Percentiles rank a stretch among this genome's conserved stretches.
Evolutionary conservation across 2,329 filamentous ascomycete genomes (phyloP).

Genomic region (Amylocarpus encephaloides): DNA sequence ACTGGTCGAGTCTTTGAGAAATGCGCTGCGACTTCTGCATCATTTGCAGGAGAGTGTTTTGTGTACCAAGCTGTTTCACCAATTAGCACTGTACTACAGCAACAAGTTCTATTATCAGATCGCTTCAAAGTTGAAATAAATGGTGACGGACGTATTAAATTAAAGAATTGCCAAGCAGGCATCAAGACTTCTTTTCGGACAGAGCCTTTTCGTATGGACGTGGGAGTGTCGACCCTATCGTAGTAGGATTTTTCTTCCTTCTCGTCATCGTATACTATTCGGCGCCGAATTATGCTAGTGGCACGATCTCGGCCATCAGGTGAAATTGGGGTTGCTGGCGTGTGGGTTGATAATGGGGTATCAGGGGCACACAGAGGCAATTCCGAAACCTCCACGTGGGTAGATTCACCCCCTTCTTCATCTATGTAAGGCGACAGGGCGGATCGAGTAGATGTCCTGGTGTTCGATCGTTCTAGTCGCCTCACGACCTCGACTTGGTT

Average conservation of each 20-base stretch:
- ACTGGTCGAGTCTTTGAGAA: constrained; percentile 78
- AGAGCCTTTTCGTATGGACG: constrained; percentile 31
- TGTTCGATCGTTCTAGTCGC: constrained; percentile 58
- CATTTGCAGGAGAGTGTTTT: constrained; percentile 53
- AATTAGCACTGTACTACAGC: constrained; percentile 31
- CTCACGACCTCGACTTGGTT: constrained; percentile 75
- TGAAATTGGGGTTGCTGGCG: constrained; percentile 21
- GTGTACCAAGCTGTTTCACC: constrained; percentile 72
- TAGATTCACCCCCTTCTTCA: constrained; percentile 11
- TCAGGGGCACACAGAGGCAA: constrained; percentile 13
- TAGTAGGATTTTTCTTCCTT: constrained; percentile 6
- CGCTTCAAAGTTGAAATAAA: constrained; percentile 21
- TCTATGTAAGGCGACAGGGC: constrained; percentile 13
- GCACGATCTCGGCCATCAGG: constrained; percentile 28
- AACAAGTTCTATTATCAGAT: constrained; percentile 12
- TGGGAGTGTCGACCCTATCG: constrained; percentile 20
- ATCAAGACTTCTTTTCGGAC: constrained; percentile 79
- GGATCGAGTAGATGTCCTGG: constrained; percentile 35
- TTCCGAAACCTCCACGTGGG: constrained; percentile 24
- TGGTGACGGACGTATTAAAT: constrained; percentile 67
- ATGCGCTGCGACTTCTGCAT: constrained; percentile 80
- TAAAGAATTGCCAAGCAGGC: constrained; percentile 97
- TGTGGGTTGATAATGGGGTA: constrained; percentile 21
- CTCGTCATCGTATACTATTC: constrained; percentile 44
- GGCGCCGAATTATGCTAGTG: constrained; percentile 53